Evolutionary conservation across 805 yeast genomes (phyloP), one percentile per base, ranked within the genome.

Genomic region (Wickerhamomyces ciferrii): DNA sequence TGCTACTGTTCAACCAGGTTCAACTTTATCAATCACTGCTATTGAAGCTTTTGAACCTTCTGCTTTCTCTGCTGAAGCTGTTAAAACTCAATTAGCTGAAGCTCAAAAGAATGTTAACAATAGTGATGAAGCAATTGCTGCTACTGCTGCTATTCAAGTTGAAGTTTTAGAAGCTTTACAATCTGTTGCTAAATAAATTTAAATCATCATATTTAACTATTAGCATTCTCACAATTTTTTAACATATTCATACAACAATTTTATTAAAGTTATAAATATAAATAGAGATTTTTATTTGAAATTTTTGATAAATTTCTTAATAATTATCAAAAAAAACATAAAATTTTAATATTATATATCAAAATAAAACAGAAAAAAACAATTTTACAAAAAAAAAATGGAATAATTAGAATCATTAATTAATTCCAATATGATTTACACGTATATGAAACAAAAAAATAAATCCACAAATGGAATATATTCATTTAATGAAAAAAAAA

Each of bases 141-240:
- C 96, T 55, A 96, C 87, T 75, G 98, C 98, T 62, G 82, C 84
- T 69, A 88, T 94, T 66, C 94, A 92, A 78, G 77, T 92, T 65
- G 97, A 94, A 75, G 96, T 94, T 48, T 82, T 94, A 67, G 97
- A 92, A 81, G 94, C 96, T 61, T 78, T 92, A 67, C 85, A 87
- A 69, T 79, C 84, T 59, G 82, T 84, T 68, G 89, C 87, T 60
- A 83, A 84, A 72, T 83, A 79, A 63, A 53, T 48, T 39, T 20
- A 44, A 14, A 17, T n/a, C n/a, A n/a, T n/a, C n/a, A n/a, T n/a
- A n/a, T n/a, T n/a, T n/a, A n/a, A n/a, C n/a, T n/a, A 24, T 5
- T 15, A 27, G 15, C 11, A 27, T 27, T 27, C 7, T 27, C 31
- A 27, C 13, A 27, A 27, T 27, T 27, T 8, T 9, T 27, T 27